These are phyloP conservation scores for Melaleuca alternifolia DNA, from an alignment of 345 rosid species.

Conservation along the genomic window DNA sequence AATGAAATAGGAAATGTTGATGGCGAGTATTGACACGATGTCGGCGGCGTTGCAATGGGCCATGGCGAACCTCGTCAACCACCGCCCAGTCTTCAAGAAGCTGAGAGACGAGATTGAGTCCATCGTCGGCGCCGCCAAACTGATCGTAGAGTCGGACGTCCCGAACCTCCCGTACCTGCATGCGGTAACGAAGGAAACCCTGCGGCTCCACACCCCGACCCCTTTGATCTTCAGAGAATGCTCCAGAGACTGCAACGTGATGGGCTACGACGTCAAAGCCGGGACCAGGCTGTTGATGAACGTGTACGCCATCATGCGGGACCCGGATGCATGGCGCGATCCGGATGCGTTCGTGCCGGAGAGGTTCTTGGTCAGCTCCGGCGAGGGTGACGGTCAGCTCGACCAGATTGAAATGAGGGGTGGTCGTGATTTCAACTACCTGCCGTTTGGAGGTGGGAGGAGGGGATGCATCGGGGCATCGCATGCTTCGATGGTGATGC, in stretches of 20 bases:
- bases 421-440: conserved; percentile 9
- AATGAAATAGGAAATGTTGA: conserved; percentile 20
- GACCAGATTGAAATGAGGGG: conserved; percentile 25
- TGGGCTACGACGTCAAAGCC: conserved; percentile 18
- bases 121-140: conserved; percentile 13
- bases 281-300: conserved; percentile 32
- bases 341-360: conserved; percentile 34
- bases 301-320: conserved; percentile 36
- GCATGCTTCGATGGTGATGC: conserved; percentile 10
- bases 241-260: conserved; percentile 26
- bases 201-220: conserved; percentile 41
- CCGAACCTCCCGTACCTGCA: conserved; percentile 33
- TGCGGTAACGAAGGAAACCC: conserved; percentile 29
- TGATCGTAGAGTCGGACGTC: conserved; percentile 32
- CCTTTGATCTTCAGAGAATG: conserved; percentile 46
- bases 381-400: conserved; percentile 11
- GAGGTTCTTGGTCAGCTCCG: conserved; percentile 23
- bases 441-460: conserved; percentile 28
- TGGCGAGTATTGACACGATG: conserved; percentile 38
- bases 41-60: conserved; percentile 45
- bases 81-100: conserved; percentile 15
- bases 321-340: conserved; percentile 24
- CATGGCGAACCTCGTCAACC: conserved; percentile 39
- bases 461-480: conserved; percentile 27
- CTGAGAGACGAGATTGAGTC: conserved; percentile 27